These are phyloP conservation scores for Tetradesmus lagerheimii DNA, from an alignment of 139 green algal species.

Conservation along the genomic window DNA sequence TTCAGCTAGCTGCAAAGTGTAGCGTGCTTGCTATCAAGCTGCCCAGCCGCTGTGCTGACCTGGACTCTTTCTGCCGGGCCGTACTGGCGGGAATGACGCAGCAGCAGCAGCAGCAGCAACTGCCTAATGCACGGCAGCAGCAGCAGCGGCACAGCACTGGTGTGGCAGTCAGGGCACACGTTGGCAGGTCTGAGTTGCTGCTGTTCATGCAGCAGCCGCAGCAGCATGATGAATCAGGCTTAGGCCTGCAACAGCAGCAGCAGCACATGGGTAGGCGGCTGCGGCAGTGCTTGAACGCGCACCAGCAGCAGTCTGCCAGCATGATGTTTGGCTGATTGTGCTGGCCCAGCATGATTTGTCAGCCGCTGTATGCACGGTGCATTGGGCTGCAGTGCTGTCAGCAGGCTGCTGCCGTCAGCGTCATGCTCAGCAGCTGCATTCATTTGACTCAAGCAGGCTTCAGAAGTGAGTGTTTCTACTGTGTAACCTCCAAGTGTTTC, in stretches of 20 bases:
- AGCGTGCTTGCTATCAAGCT: slow-evolving; percentile 17
- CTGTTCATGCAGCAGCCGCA: slow-evolving; percentile 10
- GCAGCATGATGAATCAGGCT: not conserved
- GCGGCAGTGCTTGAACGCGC: not conserved
- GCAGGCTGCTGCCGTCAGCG: too few species aligned
- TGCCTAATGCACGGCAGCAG: not conserved
- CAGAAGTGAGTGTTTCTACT: too few species aligned
- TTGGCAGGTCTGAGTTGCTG: slow-evolving; percentile 6
- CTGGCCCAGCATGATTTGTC: not conserved
- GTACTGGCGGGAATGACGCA: not conserved
- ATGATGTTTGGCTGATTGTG: too few species aligned
- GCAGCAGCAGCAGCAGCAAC: slow-evolving; percentile 16
- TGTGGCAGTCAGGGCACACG: not conserved
- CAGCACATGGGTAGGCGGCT: not conserved
- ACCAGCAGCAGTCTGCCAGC: slow-evolving; percentile 28
- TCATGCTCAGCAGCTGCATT: too few species aligned
- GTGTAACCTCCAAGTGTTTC: too few species aligned
- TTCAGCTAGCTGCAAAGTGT: not conserved
- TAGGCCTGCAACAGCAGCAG: not conserved
- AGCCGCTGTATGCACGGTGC: too few species aligned
- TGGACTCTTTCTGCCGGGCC: not conserved
- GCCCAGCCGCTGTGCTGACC: slow-evolving; percentile 1
- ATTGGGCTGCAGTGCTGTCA: too few species aligned
- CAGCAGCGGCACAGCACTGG: not conserved
- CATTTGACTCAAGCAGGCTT: too few species aligned